Conservation (phyloP, 2,329 filamentous ascomycete genomes). For the Hymenoscyphus fraxineus region DNA sequence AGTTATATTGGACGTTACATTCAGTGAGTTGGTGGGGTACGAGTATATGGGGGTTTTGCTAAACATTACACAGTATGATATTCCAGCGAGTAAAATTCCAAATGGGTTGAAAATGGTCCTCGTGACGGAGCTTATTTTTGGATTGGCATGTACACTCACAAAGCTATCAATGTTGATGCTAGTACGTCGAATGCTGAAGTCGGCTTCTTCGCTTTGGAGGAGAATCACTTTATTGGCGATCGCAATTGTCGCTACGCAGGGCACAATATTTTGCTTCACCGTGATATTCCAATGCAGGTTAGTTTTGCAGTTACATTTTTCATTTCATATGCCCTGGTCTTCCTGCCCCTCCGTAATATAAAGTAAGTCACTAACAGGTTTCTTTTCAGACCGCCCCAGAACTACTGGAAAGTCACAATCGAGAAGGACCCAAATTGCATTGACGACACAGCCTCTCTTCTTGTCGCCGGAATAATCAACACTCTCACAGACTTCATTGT, state of each 20-base stretch:
- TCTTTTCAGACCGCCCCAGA: conserved; percentile 35
- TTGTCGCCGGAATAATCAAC: conserved; percentile 55
- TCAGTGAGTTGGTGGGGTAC: conserved; percentile 19
- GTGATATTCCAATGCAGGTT: conserved; percentile 30
- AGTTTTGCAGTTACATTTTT: conserved; percentile 3
- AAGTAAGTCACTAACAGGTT: neutral
- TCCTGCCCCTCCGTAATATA: neutral
- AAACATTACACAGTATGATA: conserved; percentile 36
- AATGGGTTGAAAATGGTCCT: conserved; percentile 39
- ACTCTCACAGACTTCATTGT: conserved; percentile 56
- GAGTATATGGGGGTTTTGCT: too few species aligned
- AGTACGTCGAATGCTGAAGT: conserved; percentile 24
- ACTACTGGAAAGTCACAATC: conserved; percentile 38
- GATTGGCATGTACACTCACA: conserved; percentile 34
- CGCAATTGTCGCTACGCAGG: conserved; percentile 23
- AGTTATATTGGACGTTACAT: conserved; percentile 40
- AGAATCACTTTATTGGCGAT: conserved; percentile 22
- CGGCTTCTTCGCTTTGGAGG: conserved; percentile 25
- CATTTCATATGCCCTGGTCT: too few species aligned
- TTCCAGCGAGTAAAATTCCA: conserved; percentile 35
- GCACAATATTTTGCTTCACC: conserved; percentile 25
- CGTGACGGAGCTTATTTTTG: conserved; percentile 39
- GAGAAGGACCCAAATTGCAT: conserved; percentile 40
- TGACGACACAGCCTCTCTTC: conserved; percentile 47
- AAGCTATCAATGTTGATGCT: conserved; percentile 40